Conservation (phyloP, 2,329 filamentous ascomycete genomes). For the Ophiobolus disseminans region DNA sequence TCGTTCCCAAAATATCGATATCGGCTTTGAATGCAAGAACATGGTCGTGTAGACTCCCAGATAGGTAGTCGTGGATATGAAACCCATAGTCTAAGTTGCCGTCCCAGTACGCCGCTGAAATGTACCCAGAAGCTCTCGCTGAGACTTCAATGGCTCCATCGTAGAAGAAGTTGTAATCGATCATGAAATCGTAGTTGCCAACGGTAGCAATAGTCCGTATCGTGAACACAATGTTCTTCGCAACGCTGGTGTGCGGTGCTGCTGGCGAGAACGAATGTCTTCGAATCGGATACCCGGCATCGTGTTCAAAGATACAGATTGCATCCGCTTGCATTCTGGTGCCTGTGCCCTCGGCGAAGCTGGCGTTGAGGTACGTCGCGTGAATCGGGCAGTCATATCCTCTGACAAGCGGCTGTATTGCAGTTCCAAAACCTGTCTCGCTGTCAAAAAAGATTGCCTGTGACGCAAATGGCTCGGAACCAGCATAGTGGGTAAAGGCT, state of each 20-base stretch:
- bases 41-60: constrained; percentile 49
- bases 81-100: constrained; percentile 45
- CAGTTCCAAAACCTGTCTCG: constrained; percentile 58
- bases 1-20: constrained; percentile 45
- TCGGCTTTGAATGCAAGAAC: constrained; percentile 53
- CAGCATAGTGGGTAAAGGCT: constrained; percentile 61
- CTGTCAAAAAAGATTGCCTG: constrained; percentile 58
- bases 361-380: constrained; percentile 58
- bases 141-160: constrained; percentile 46
- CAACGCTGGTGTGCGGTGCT: constrained; percentile 36
- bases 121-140: constrained; percentile 41
- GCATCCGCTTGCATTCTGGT: constrained; percentile 55
- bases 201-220: constrained; percentile 52
- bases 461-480: constrained; percentile 52
- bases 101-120: constrained; percentile 43
- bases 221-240: constrained; percentile 45
- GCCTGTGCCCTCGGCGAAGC: constrained; percentile 53
- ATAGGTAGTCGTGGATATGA: constrained; percentile 49
- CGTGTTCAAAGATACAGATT: constrained; percentile 55
- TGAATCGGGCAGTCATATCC: constrained; percentile 62
- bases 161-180: constrained; percentile 37
- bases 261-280: no score
- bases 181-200: constrained; percentile 54
- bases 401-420: constrained; percentile 50
- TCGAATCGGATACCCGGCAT: constrained; percentile 44